Conservation (phyloP, 306 rosid species). For the Canavalia ensiformis region DNA sequence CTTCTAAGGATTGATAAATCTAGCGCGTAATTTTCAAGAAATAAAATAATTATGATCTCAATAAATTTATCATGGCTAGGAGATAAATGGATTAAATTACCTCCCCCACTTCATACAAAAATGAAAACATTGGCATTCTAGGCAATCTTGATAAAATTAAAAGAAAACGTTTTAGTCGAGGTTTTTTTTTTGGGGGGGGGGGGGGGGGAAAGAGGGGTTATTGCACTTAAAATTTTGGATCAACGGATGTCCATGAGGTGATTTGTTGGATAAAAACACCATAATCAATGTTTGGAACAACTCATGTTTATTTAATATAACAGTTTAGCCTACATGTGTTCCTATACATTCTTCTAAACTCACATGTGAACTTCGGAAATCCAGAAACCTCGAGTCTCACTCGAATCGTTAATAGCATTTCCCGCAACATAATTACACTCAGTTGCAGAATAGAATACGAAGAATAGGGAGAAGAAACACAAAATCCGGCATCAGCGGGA, state of each 20-base stretch:
- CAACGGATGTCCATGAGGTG: neutral
- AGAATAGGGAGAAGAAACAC: neutral
- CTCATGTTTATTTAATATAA: conserved; percentile 42
- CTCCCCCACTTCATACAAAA: too few species aligned
- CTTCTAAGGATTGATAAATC: too few species aligned
- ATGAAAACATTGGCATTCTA: too few species aligned
- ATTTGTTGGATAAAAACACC: neutral
- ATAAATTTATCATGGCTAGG: too few species aligned
- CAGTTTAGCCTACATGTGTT: conserved; percentile 15
- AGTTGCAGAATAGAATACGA: neutral
- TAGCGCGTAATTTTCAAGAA: too few species aligned
- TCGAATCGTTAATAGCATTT: neutral
- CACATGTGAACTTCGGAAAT: neutral
- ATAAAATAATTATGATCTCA: too few species aligned
- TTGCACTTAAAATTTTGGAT: neutral
- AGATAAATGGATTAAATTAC: too few species aligned
- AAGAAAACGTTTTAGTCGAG: too few species aligned
- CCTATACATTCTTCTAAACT: conserved; percentile 4
- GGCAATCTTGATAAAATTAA: too few species aligned
- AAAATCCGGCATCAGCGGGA: conserved; percentile 35
- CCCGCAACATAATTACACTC: conserved; percentile 47
- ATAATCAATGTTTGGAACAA: neutral
- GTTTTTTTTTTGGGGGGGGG: too few species aligned
- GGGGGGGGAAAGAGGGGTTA: too few species aligned
- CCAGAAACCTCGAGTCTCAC: conserved; percentile 5